Base-by-base conservation (phyloP, 495 filamentous ascomycete genomes). In the Penicillium macrosclerotiorum region DNA sequence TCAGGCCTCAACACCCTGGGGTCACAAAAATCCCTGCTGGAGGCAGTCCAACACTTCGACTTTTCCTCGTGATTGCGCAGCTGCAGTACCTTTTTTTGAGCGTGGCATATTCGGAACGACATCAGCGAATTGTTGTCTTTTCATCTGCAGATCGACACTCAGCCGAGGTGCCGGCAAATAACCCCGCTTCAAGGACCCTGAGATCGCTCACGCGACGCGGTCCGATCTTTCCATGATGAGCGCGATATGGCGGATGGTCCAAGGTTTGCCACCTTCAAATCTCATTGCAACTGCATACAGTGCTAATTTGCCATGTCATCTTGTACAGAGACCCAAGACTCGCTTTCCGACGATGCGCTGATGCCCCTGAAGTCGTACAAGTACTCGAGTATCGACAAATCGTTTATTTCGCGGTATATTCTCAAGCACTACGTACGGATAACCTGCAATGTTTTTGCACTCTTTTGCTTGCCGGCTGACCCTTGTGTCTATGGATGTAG, bases 361-460 rank as follows among this genome's bases (percentile, higher is more conserved):
- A 72, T 87, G 19, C 90, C 95, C 62, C 83, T 98, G 51, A 93
- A 92, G 67, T 82, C 81, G 19, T 98, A 98, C 82, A 94, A 96
- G 63, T 98, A 98, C 67, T 90, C 88, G 56, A 85, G 84, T 60
- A 91, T 98, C 60, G 93, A 98, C 75, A 95, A 96, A 67, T 96
- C 90, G n/a, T 80, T 84, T 42, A 84, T 97, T 30, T 96, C 94
- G 31, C 76, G 85, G 56, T 95, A 98, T 65, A 90, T 98, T 63
- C 77, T 98, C 27, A 86, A 80, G 52, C 92, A 94, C 60, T 98
- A 96, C 64, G 92, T 98, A 86, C 18, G 19, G 18, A 13, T 35
- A 11, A 16, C 8, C 5, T 12, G 19, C 32, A 6, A 1, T 29
- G 4, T 5, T 22, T 3, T 16, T 8, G 43, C 12, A 8, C 17